A percentile compares a stretch with the other conserved stretches of the same genome.
These are phyloP conservation scores for Bipolaris victoriae DNA, from an alignment of 2,329 filamentous ascomycete species.

Conservation along the genomic window DNA sequence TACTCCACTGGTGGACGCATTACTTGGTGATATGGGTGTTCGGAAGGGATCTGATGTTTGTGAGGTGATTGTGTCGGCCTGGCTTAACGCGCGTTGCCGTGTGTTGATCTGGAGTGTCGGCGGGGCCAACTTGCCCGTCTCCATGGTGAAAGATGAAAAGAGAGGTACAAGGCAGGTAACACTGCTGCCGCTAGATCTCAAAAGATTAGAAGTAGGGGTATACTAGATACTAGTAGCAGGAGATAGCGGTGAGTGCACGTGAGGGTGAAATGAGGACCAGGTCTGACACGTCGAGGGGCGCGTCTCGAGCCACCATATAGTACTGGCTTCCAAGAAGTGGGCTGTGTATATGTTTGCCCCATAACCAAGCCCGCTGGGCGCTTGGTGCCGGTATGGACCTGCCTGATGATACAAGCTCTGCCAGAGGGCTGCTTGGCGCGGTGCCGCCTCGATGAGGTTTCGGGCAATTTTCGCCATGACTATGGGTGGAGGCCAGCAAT, in stretches of 20 bases:
- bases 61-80: constrained; percentile 35
- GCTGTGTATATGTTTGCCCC: constrained; percentile 23
- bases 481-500: neutral
- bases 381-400: constrained; percentile 22
- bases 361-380: constrained; percentile 14
- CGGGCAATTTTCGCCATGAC: constrained; percentile 8
- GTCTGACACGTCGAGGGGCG: constrained; percentile 7
- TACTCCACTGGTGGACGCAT: constrained; percentile 17
- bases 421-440: constrained; percentile 17
- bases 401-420: constrained; percentile 13
- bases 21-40: constrained; percentile 34
- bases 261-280: neutral
- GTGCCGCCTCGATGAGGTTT: neutral
- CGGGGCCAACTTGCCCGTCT: constrained; percentile 34
- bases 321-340: constrained; percentile 6
- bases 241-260: neutral
- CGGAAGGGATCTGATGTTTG: constrained; percentile 33
- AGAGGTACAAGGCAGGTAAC: neutral
- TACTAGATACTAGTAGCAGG: neutral
- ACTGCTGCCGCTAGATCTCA: neutral
- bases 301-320: constrained; percentile 20
- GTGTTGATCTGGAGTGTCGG: constrained; percentile 37
- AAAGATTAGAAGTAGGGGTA: neutral
- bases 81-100: constrained; percentile 31
- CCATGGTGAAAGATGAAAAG: constrained; percentile 23